phyloP scores from a whole-genome alignment of 73 alveolate genomes.

The Paramecium sexaurelia region DNA sequence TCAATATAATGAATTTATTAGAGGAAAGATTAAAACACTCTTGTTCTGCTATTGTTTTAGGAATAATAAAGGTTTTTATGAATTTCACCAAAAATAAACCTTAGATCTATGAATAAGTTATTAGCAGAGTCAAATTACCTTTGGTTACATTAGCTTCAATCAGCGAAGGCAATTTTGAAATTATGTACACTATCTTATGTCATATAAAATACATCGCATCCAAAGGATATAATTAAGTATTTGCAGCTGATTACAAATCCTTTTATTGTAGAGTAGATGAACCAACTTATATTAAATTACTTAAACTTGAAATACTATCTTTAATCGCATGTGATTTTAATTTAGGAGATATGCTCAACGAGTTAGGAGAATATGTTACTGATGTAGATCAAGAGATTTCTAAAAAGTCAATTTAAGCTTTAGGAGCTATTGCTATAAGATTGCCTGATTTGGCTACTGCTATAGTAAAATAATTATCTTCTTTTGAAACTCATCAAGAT shows the following conservation, averaged over 20 bases:
- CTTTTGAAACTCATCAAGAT: conserved; percentile 78
- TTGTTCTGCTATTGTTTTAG: conserved; percentile 93
- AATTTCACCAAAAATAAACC: conserved; percentile 93
- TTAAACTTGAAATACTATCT: conserved; percentile 90
- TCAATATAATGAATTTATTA: conserved; percentile 95
- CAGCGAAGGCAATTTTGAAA: conserved; percentile 93
- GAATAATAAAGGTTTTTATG: conserved; percentile 95
- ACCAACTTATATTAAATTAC: conserved; percentile 93
- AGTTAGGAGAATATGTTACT: conserved; percentile 91
- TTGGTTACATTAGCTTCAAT: conserved; percentile 93
- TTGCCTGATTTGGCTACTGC: conserved; percentile 76
- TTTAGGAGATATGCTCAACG: conserved; percentile 84
- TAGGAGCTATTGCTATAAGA: conserved; percentile 82
- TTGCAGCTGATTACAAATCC: conserved; percentile 91
- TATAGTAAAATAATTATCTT: conserved; percentile 77
- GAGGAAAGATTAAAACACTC: conserved; percentile 97
- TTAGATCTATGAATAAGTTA: conserved; percentile 86
- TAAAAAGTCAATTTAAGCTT: conserved; percentile 82
- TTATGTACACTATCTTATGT: conserved; percentile 89
- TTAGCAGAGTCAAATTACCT: conserved; percentile 94
- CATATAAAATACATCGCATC: conserved; percentile 87
- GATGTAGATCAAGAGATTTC: conserved; percentile 90
- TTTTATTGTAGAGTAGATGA: conserved; percentile 97
- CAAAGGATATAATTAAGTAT: conserved; percentile 61
- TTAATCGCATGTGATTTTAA: conserved; percentile 73